Base-by-base conservation (phyloP, 805 yeast species). In the Wickerhamomyces strasburgensis region DNA sequence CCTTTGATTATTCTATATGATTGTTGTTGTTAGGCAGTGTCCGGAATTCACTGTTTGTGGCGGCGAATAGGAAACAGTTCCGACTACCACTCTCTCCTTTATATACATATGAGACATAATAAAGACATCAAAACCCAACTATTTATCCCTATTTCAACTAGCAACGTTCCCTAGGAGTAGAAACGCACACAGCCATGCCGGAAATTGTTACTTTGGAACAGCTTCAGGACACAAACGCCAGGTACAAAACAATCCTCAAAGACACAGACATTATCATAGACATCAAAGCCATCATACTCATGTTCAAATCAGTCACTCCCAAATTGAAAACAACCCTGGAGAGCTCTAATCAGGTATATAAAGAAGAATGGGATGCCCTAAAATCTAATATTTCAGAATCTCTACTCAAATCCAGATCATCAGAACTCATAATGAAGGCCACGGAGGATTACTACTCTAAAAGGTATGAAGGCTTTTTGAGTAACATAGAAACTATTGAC, bases 241-340 rank as follows among this genome's bases (percentile, higher is more conserved):
- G 31, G 10, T 39, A 31, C 21, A 32, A 23, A 3, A 42, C 39
- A 3, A 39, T 44, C 5, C 16, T 44, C 10, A 31, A 34, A 14
- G 41, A 45, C 15, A 31, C 35, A 7, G 25, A 24, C 6, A 35
- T 35, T 5, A 35, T 43, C 1, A 34, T 45, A 5, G 42, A 44
- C n/a, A 25, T 43, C 3, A 33, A 35, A 8, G 31, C 39, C 21
- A 21, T 47, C 3, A 31, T 47, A 3, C 27, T 25, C 25, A 34
- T 47, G 4, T 40, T 47, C 33, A 32, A 40, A 16, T 33, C 38
- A 6, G 48, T 44, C 3, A 30, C 43, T 3, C 44, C 47, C 9
- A 44, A 38, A 14, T 21, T 44, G 18, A 26, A 19, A 9, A n/a
- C 6, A 5, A 14, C 33, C 2, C 26, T 44, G 2, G 14, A 21